Base-by-base conservation (phyloP, 163 green algal species). In the Scenedesmus sp. region DNA sequence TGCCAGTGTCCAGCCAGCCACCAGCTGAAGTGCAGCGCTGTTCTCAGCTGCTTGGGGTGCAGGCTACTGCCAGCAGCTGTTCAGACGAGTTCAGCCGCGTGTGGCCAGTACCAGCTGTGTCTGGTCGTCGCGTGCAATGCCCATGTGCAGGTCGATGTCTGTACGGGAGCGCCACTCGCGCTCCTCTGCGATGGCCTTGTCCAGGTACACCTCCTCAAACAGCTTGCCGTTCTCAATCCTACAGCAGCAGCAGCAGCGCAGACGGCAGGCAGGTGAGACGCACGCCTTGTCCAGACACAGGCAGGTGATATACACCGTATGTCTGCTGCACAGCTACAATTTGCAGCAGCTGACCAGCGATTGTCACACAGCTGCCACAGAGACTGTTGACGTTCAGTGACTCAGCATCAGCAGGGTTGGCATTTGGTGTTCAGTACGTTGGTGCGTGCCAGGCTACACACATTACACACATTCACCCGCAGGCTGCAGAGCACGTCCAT, bases 131-230 rank as follows among this genome's bases (percentile, higher is more conserved):
- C 90, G 51, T 18, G 61, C 59, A n/a, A 93, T 91, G 84, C 90
- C 90, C 90, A 85, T 81, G 72, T 93, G 90, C 26, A 88, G 22
- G 56, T 93, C 90, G n/a, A 91, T 88, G 33, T 93, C 90, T 20
- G 76, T 93, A 13, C 35, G 49, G 30, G 37, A 40, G 33, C 90
- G 90, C 90, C 84, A 91, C 37, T 61, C 84, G 37, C 85, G 84
- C 82, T 94, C 92, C 70, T 94, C 90, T 3, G 93, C 51, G 81
- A 91, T 86, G 51, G 65, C 78, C 80, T 93, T 94, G 68, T 97
- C 94, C 68, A 89, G 86, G 65, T 92, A 91, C 16, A 97, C 70
- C 93, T 96, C 92, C 90, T 97, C 95, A 92, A 97, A 97, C 10
- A 59, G 85, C 88, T 97, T 97, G 76, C 81, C 89, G 81, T 92